Percentiles rank a stretch among this genome's conserved stretches.
phyloP scores from a whole-genome alignment of 352 stramenopile genomes.

The Ophiocytium majus region DNA sequence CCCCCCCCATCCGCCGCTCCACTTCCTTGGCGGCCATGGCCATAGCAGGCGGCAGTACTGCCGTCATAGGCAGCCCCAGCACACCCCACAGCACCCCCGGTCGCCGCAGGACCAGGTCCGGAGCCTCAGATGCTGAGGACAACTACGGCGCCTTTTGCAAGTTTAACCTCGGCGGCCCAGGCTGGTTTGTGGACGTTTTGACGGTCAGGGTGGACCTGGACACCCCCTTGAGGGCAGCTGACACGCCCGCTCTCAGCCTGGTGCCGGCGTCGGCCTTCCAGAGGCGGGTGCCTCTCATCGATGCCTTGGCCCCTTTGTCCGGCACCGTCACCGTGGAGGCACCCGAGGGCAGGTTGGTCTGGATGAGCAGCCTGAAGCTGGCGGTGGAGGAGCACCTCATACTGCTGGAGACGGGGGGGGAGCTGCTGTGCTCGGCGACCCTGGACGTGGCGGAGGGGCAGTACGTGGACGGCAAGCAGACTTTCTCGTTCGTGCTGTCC shows the following conservation, averaged over 20 bases:
- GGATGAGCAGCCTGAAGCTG: not conserved
- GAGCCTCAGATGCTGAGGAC: no score
- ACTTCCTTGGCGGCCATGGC: no score
- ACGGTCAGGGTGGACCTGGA: conserved; percentile 35
- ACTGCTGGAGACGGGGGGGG: not conserved
- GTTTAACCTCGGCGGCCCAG: conserved; percentile 43
- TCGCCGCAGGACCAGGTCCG: no score
- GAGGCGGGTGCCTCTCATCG: conserved; percentile 21
- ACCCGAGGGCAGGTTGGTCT: not conserved
- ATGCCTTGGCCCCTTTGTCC: conserved; percentile 19
- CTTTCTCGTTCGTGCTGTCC: not conserved
- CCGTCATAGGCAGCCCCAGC: no score
- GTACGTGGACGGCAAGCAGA: not conserved
- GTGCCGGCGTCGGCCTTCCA: conserved; percentile 25
- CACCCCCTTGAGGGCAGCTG: conserved; percentile 23
- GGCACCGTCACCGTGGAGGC: conserved; percentile 30
- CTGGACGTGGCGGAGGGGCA: not conserved
- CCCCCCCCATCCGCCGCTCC: no score
- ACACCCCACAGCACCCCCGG: no score
- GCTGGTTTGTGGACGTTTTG: conserved; percentile 50
- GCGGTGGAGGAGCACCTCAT: conserved; percentile 11
- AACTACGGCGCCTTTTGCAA: not conserved
- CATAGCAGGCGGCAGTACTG: no score
- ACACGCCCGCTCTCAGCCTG: conserved; percentile 35
- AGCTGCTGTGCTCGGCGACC: conserved; percentile 8